Evolutionary conservation across 345 rosid genomes (phyloP).

Genomic region (Corchorus capsularis): DNA sequence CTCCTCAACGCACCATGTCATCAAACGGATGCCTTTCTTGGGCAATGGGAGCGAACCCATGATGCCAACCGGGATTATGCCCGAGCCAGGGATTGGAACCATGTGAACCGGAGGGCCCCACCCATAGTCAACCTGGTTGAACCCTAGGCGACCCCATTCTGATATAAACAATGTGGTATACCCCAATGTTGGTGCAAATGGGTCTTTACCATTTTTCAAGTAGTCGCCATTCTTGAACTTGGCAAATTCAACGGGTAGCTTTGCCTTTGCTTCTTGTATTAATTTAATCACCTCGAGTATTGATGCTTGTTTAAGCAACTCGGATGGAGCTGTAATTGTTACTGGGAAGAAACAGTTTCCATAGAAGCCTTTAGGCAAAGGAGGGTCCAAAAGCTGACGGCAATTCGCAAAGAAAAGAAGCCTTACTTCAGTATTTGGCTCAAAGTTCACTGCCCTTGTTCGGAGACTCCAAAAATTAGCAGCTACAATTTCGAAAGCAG

Average conservation of each 20-base stretch:
- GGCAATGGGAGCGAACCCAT: slow-evolving; percentile 58
- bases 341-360: slow-evolving; percentile 78
- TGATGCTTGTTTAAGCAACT: slow-evolving; percentile 32
- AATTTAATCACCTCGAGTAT: slow-evolving; percentile 42
- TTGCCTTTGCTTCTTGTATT: slow-evolving; percentile 49
- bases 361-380: slow-evolving; percentile 62
- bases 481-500: slow-evolving; percentile 59
- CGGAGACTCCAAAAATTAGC: slow-evolving; percentile 48
- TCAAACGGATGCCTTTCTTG: slow-evolving; percentile 54
- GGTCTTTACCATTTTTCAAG: slow-evolving; percentile 39
- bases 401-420: slow-evolving; percentile 75
- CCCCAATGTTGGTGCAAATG: slow-evolving; percentile 50
- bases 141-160: slow-evolving; percentile 71
- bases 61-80: slow-evolving; percentile 59
- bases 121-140: slow-evolving; percentile 59
- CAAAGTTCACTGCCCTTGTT: slow-evolving; percentile 37
- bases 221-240: slow-evolving; percentile 41
- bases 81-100: slow-evolving; percentile 58
- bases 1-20: slow-evolving; percentile 72
- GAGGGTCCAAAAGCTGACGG: slow-evolving; percentile 50
- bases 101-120: slow-evolving; percentile 60
- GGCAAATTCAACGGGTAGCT: slow-evolving; percentile 44
- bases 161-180: slow-evolving; percentile 61
- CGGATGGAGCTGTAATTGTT: slow-evolving; percentile 41
- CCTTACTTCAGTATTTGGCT: slow-evolving; percentile 30